A percentile compares a stretch with the other conserved stretches of the same genome.
Conservation (phyloP, 2,329 filamentous ascomycete species). For the Claviceps sp. region DNA sequence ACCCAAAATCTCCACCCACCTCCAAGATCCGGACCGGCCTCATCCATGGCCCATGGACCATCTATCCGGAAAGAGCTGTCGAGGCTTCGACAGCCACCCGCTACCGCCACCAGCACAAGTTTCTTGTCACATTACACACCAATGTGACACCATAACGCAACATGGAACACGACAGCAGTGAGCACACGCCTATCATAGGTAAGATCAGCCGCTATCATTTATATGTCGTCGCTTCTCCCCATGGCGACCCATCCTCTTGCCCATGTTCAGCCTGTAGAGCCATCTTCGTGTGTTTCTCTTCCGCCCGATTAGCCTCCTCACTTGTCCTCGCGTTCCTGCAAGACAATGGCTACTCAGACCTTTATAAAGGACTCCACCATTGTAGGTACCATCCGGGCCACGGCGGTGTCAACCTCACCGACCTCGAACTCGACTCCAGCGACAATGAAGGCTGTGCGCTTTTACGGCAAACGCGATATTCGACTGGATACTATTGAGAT, state of each 20-base stretch:
- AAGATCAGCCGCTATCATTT: background rate
- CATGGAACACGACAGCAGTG: no score
- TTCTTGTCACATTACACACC: no score
- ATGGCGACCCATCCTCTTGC: background rate
- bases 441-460: conserved; percentile 38
- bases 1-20: background rate
- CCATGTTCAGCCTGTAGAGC: background rate
- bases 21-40: background rate
- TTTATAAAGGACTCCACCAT: conserved; percentile 1
- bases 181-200: no score
- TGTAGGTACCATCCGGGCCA: conserved; percentile 5
- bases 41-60: background rate
- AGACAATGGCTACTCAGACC: conserved; percentile 2
- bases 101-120: no score
- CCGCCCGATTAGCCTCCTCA: background rate
- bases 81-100: background rate
- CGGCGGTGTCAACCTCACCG: conserved; percentile 1
- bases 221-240: background rate
- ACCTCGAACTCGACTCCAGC: background rate
- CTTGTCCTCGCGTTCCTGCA: background rate
- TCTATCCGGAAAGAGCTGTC: background rate
- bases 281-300: background rate
- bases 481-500: conserved; percentile 36
- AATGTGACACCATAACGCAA: no score
- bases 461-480: conserved; percentile 41